phyloP scores from a whole-genome alignment of 352 stramenopile genomes.

The Phytophthora gonapodyides region DNA sequence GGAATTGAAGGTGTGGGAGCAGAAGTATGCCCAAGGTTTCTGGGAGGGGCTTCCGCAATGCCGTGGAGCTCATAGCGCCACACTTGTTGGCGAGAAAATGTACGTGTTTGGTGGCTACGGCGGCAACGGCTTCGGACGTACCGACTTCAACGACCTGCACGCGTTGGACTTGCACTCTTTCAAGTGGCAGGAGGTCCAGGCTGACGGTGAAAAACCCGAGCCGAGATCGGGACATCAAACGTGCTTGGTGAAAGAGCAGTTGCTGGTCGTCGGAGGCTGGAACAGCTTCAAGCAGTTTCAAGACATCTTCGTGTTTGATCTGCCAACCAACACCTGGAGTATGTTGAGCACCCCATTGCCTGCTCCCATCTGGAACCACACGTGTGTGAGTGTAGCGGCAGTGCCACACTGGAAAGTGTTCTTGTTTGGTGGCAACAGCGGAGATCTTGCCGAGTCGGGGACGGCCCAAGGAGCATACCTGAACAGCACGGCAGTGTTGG shows the following conservation, averaged over 20 bases:
- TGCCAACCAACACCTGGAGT: slow-evolving; percentile 87
- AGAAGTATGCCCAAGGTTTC: slow-evolving; percentile 87
- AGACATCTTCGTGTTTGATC: slow-evolving; percentile 95
- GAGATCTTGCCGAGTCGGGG: slow-evolving; percentile 88
- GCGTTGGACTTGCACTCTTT: slow-evolving; percentile 91
- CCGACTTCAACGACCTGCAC: slow-evolving; percentile 96
- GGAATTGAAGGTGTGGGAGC: slow-evolving; percentile 92
- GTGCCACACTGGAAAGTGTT: slow-evolving; percentile 99
- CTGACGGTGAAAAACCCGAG: slow-evolving; percentile 90
- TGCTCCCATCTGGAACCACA: slow-evolving; percentile 94
- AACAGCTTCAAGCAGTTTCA: slow-evolving; percentile 97
- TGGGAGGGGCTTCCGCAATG: slow-evolving; percentile 92
- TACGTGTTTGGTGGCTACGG: slow-evolving; percentile 97
- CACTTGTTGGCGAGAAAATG: slow-evolving; percentile 89
- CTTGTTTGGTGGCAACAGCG: slow-evolving; percentile 96
- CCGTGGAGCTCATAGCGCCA: slow-evolving; percentile 91
- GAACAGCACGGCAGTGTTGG: slow-evolving; percentile 92
- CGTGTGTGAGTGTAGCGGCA: slow-evolving; percentile 92
- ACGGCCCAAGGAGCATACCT: slow-evolving; percentile 89
- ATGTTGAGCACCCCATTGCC: slow-evolving; percentile 54
- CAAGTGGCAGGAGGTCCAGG: slow-evolving; percentile 90
- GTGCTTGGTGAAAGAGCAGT: slow-evolving; percentile 86
- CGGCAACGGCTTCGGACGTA: slow-evolving; percentile 93
- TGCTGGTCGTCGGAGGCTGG: slow-evolving; percentile 97
- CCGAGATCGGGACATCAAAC: slow-evolving; percentile 94